These are phyloP conservation scores for Penicillium chermesinum DNA, from an alignment of 495 filamentous ascomycete genomes.

Conservation along the genomic window DNA sequence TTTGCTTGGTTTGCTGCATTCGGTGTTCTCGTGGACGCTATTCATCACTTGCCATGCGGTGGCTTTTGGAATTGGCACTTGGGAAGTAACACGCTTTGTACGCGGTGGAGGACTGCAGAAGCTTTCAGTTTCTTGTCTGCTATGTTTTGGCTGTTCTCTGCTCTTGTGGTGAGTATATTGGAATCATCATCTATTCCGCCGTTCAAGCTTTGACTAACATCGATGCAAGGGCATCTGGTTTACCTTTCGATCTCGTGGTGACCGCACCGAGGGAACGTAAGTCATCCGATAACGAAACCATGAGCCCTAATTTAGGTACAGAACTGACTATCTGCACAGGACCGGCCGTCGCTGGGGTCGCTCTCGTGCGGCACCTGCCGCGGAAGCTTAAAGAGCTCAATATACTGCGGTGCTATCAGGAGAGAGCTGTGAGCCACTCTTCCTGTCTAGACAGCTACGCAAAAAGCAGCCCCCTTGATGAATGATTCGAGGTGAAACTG, in stretches of 20 bases:
- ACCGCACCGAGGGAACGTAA: conserved; percentile 7
- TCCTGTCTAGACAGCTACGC: background rate
- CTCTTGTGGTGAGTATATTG: conserved; percentile 40
- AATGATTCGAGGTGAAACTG: background rate
- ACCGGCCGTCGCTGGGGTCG: conserved; percentile 21
- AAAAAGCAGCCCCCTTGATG: too few species aligned
- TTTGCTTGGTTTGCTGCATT: conserved; percentile 62
- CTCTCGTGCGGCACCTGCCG: conserved; percentile 1
- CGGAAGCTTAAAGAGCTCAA: background rate
- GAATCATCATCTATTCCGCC: background rate
- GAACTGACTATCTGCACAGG: conserved; percentile 7
- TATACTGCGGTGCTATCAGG: background rate
- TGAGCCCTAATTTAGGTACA: background rate
- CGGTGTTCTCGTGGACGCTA: conserved; percentile 55
- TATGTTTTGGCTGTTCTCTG: conserved; percentile 59
- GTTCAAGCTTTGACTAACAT: background rate
- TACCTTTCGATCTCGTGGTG: conserved; percentile 26
- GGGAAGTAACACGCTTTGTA: conserved; percentile 38
- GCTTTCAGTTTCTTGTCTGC: conserved; percentile 66
- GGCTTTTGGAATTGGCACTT: conserved; percentile 49
- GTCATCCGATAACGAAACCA: background rate
- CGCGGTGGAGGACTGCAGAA: conserved; percentile 60
- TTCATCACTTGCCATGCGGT: conserved; percentile 48
- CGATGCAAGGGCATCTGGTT: conserved; percentile 37
- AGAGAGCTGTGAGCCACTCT: background rate